Conservation (phyloP, 768 basidiomycete species). For the Boletus pseudo-olivaceus region DNA sequence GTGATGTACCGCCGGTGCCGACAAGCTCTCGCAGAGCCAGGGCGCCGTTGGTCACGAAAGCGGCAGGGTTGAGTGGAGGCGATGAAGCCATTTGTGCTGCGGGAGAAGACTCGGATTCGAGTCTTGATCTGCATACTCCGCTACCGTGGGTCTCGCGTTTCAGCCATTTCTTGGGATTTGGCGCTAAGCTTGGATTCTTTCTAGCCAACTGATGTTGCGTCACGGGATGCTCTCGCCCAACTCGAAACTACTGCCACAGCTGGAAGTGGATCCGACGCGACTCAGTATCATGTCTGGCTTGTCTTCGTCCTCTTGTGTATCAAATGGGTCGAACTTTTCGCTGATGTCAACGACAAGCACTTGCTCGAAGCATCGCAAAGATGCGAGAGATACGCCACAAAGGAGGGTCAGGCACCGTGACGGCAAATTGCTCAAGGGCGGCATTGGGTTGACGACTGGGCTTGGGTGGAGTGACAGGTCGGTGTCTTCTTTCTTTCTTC, state of each 20-base stretch:
- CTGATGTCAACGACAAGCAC: constrained; percentile 22
- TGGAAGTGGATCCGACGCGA: constrained; percentile 14
- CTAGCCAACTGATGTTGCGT: constrained; percentile 61
- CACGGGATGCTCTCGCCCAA: constrained; percentile 64
- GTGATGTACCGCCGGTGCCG: constrained; percentile 12
- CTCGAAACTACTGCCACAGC: constrained; percentile 54
- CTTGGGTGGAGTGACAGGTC: constrained; percentile 75
- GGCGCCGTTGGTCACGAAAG: neutral
- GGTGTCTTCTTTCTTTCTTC: constrained; percentile 13
- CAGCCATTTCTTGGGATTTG: neutral
- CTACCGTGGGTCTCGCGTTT: constrained; percentile 50
- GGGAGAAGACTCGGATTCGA: constrained; percentile 48
- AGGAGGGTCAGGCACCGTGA: constrained; percentile 61
- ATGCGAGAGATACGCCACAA: constrained; percentile 54
- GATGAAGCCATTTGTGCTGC: neutral
- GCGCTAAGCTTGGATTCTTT: neutral
- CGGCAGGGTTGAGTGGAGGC: neutral
- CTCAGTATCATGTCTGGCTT: constrained; percentile 26
- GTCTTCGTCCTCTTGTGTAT: constrained; percentile 26
- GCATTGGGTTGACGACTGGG: constrained; percentile 68
- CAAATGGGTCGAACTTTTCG: constrained; percentile 24
- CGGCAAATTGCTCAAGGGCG: constrained; percentile 52
- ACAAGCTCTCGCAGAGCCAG: constrained; percentile 4
- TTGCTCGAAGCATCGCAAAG: constrained; percentile 38
- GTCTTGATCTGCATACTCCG: constrained; percentile 65